Percentiles rank a stretch among this genome's conserved stretches.
Evolutionary conservation across 768 basidiomycete genomes (phyloP).

Genomic region (Multifurca ochricompacta): DNA sequence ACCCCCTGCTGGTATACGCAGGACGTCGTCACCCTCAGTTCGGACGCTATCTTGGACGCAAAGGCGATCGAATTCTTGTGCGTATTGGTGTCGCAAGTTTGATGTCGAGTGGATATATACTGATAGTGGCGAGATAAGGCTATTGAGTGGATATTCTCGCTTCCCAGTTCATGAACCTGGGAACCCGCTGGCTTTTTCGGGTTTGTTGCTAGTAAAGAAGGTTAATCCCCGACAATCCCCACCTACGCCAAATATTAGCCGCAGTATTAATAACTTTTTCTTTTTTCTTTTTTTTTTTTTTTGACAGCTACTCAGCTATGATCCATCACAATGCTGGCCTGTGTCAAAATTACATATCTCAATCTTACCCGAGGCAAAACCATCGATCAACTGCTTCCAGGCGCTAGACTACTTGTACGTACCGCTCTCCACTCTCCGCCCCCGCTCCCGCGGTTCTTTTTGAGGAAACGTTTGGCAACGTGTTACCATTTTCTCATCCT

Average conservation of each 20-base stretch:
- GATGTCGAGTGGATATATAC: neutral
- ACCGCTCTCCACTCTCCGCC: neutral
- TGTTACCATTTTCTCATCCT: no score
- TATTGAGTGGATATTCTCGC: slow-evolving; percentile 82
- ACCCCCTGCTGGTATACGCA: slow-evolving; percentile 24
- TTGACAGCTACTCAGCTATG: slow-evolving; percentile 73
- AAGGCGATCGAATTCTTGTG: slow-evolving; percentile 70
- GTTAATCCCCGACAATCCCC: slow-evolving; percentile 28
- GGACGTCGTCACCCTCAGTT: slow-evolving; percentile 77
- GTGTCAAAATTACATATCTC: slow-evolving; percentile 71
- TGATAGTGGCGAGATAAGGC: slow-evolving; percentile 31
- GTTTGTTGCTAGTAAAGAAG: slow-evolving; percentile 79
- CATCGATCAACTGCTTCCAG: slow-evolving; percentile 89
- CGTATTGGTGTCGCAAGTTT: slow-evolving; percentile 22
- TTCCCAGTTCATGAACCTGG: slow-evolving; percentile 80
- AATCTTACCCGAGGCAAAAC: slow-evolving; percentile 82
- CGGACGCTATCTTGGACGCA: slow-evolving; percentile 75
- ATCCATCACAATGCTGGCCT: slow-evolving; percentile 69
- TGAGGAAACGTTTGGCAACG: no score
- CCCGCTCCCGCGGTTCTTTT: no score
- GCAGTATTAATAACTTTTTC: neutral
- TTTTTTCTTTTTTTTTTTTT: no score
- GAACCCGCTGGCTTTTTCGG: slow-evolving; percentile 63
- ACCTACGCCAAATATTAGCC: neutral
- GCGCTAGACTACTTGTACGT: slow-evolving; percentile 86